Base-by-base conservation (phyloP, 1,139 yeast species). In the Kodamaea alishanica region DNA sequence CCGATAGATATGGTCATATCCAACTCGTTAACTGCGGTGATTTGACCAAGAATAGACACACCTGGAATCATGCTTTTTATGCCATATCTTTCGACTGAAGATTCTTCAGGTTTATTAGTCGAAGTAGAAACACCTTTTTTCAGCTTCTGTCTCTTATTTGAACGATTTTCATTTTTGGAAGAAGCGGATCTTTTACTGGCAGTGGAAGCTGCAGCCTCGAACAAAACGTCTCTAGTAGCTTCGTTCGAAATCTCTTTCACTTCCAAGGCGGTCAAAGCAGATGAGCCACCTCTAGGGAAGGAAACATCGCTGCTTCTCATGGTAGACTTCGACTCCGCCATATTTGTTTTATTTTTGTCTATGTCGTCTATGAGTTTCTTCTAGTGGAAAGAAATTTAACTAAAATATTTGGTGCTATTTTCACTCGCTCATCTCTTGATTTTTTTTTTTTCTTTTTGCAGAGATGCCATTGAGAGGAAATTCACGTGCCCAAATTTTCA, bases 201-300 rank as follows among this genome's bases (percentile, higher is more conserved):
- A 11, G 58, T 61, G 26, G 40, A 25, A 6, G 44, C 34, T 20
- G 72, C 51, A 34, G 69, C 63, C 51, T 79, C 90, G 50, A 85
- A 85, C 40, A 87, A 68, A 24, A 86, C 95, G 67, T 92, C 98
- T 50, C 77, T 77, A 26, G 90, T 81, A 32, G 94, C 98, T 60
- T 92, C 96, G 56, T 88, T 89, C 30, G 96, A 82, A 39, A 90
- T 94, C 58, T 89, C 95, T 60, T 89, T 89, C 51, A 88, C 81
- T 64, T 92, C 99, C 49, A 92, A 67, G 5, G 98, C 90, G 2
- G 96, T 79, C 59, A 90, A 74, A 11, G 81, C 87, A 22, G 90
- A 77, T 8, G 85, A 79, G 40, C 97, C 97, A 52, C 98, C 98
- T 78, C 99, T 83, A 36, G 98, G 98, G 58, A 92, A 92, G 12